Evolutionary conservation across 129 eudicot species (phyloP).

Genomic region (Tagetes patula): DNA sequence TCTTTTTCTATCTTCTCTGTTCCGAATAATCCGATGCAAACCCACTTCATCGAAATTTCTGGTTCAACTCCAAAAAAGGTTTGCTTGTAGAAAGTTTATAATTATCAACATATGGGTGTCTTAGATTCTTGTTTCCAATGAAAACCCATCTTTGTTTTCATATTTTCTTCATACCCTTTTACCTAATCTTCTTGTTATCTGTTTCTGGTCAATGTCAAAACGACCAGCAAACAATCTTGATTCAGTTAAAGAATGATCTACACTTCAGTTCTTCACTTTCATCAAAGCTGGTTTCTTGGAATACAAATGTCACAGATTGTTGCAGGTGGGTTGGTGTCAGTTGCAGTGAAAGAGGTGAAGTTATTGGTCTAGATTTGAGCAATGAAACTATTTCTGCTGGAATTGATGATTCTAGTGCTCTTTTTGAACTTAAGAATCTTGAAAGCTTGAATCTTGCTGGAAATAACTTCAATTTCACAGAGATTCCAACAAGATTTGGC

Average conservation of each 20-base stretch:
- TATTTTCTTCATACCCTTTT: constrained; percentile 28
- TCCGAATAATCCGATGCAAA: constrained; percentile 20
- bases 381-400: constrained; percentile 28
- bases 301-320: constrained; percentile 29
- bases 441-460: constrained; percentile 33
- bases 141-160: constrained; percentile 31
- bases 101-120: constrained; percentile 29
- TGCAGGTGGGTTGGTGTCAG: constrained; percentile 28
- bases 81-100: constrained; percentile 1
- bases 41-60: constrained; percentile 31
- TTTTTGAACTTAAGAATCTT: constrained; percentile 32
- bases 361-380: constrained; percentile 28
- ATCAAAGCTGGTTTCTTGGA: constrained; percentile 30
- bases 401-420: constrained; percentile 30
- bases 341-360: constrained; percentile 27
- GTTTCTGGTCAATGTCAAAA: constrained; percentile 35
- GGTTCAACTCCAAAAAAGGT: constrained; percentile 22
- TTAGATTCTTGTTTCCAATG: constrained; percentile 34
- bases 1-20: constrained; percentile 11
- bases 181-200: constrained; percentile 11
- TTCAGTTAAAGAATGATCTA: constrained; percentile 31
- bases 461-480: constrained; percentile 28
- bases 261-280: constrained; percentile 17
- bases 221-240: constrained; percentile 30
- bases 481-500: constrained; percentile 28